Percentiles rank a stretch among this genome's conserved stretches.
Evolutionary conservation across 306 rosid genomes (phyloP).

Genomic region (Cajanus cajan): DNA sequence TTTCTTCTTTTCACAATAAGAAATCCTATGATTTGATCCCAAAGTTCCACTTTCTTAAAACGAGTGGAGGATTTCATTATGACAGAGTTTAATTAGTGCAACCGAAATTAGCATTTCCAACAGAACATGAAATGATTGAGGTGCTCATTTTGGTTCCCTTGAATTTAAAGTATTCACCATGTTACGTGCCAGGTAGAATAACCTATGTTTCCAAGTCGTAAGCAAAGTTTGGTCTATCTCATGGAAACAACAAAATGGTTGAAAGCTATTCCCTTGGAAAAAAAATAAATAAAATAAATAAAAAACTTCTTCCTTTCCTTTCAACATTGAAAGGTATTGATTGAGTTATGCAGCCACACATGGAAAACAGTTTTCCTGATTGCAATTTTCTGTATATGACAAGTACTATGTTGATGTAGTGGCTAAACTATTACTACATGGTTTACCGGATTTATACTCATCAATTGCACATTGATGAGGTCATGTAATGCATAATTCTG

Average conservation of each 20-base stretch:
- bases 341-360: not conserved
- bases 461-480: conserved; percentile 25
- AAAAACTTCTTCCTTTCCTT: conserved; percentile 9
- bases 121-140: conserved; percentile 22
- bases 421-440: not conserved
- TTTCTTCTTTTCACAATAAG: not conserved
- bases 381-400: conserved; percentile 17
- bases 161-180: conserved; percentile 18
- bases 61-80: not conserved
- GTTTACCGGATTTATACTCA: conserved; percentile 9
- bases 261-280: not conserved
- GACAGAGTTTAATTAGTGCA: not conserved
- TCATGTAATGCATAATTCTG: conserved; percentile 30
- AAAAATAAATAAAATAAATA: not conserved
- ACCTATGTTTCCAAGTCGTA: conserved; percentile 24
- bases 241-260: conserved; percentile 13
- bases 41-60: conserved; percentile 24
- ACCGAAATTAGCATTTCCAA: conserved; percentile 13
- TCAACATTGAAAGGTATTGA: conserved; percentile 15
- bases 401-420: not conserved
- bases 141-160: conserved; percentile 8
- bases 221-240: conserved; percentile 16
- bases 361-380: not conserved
- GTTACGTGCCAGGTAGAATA: conserved; percentile 4
- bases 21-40: not conserved